Base-by-base conservation (phyloP, 1,139 yeast species). In the Yamadazyma sp. region DNA sequence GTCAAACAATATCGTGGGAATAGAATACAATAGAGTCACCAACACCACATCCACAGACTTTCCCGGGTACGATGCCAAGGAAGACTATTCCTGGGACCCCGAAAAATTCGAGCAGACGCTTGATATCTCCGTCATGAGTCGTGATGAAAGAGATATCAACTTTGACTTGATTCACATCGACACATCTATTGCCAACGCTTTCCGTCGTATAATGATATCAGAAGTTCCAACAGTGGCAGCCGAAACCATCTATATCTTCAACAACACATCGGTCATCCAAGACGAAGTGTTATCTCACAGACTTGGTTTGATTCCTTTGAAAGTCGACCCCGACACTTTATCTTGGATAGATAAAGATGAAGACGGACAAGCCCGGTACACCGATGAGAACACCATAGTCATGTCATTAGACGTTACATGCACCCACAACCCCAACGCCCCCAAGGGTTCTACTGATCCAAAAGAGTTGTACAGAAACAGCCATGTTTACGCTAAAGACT, bases 171-270 rank as follows among this genome's bases (percentile, higher is more conserved):
- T 86, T 42, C 84, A 88, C 51, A 69, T 90, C 35, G 98, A 92
- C 59, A 86, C 97, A 2, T 86, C 97, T 11, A 72, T 92, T 41
- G 92, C 97, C 36, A 92, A 92, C 69, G 97, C 98, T 0, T 89
- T 92, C 67, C 86, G 98, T 58, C 85, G 98, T 59, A 86, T 92
- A 51, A 90, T 92, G 97, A 82, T 92, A 45, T 80, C 97, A 1
- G 98, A 92, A 61, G 96, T 92, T 24, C 98, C 98, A 14, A 78
- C 94, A 3, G 95, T 92, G 33, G 98, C 98, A 7, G 86, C 95
- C 21, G 98, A 92, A 62, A 79, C 86, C 45, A 88, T 92, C 22
- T 90, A 85, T 59, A 76, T 92, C 47, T 86, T 85, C 68, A 90
- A 88, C 75, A 92, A 92, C 66, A 92, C 98, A 1, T 86, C 96